Percentiles rank a stretch among this genome's conserved stretches.
Conservation (phyloP, 345 rosid genomes). For the Citrus mangshanensis region DNA sequence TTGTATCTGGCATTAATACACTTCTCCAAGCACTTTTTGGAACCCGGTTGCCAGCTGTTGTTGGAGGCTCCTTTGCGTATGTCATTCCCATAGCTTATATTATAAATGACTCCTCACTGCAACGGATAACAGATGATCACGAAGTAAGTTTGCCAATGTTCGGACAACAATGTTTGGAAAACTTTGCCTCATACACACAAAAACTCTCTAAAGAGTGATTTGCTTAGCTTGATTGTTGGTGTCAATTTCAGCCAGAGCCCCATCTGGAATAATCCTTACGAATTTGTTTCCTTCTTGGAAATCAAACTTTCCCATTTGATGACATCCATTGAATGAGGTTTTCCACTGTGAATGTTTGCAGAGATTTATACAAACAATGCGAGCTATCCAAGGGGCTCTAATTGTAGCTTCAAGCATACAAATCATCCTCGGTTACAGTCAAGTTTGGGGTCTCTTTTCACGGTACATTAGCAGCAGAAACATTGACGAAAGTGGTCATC, state of each 20-base stretch:
- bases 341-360: constrained; percentile 53
- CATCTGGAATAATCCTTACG: not conserved
- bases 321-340: constrained; percentile 46
- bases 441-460: constrained; percentile 88
- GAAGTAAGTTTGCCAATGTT: constrained; percentile 44
- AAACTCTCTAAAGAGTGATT: not conserved
- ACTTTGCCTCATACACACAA: not conserved
- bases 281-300: constrained; percentile 13
- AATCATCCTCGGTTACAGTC: constrained; percentile 85
- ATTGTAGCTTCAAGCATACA: constrained; percentile 87
- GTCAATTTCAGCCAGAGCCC: constrained; percentile 8
- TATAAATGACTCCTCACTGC: constrained; percentile 67
- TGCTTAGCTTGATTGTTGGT: not conserved
- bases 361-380: constrained; percentile 92
- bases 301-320: constrained; percentile 26
- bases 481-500: not conserved
- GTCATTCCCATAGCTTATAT: constrained; percentile 70
- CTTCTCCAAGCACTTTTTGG: constrained; percentile 87
- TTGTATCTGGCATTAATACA: constrained; percentile 87
- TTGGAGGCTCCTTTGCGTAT: constrained; percentile 86
- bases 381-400: constrained; percentile 89
- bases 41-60: constrained; percentile 85
- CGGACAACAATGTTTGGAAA: not conserved
- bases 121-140: constrained; percentile 53
- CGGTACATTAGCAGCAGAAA: constrained; percentile 37